Evolutionary conservation across 305 asterid genomes (phyloP).

Genomic region (Andrographis paniculata): DNA sequence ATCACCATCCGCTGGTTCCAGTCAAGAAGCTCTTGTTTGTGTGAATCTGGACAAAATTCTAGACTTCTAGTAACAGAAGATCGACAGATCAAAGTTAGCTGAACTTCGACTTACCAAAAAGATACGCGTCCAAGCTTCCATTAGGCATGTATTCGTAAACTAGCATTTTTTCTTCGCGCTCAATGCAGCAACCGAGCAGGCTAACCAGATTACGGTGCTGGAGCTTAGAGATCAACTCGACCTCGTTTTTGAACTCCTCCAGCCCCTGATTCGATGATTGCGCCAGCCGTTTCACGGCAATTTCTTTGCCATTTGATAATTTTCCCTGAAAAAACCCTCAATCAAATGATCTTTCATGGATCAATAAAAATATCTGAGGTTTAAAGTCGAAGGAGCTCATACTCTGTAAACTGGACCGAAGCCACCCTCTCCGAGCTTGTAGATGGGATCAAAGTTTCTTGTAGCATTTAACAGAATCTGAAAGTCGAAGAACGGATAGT

Average conservation of each 20-base stretch:
- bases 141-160: constrained; percentile 20
- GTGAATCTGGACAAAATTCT: constrained; percentile 18
- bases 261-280: constrained; percentile 16
- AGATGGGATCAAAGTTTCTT: too few species aligned
- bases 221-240: constrained; percentile 13
- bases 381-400: too few species aligned
- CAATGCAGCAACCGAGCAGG: constrained; percentile 17
- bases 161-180: constrained; percentile 17
- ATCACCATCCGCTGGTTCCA: constrained; percentile 17
- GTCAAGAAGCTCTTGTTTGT: constrained; percentile 8
- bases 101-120: constrained; percentile 8
- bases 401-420: not conserved
- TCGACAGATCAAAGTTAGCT: not conserved
- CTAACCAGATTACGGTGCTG: constrained; percentile 24
- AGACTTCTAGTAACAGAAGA: too few species aligned
- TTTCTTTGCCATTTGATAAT: constrained; percentile 14
- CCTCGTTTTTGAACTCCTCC: constrained; percentile 21
- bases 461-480: too few species aligned
- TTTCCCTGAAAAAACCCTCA: constrained; percentile 17
- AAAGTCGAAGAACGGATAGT: too few species aligned
- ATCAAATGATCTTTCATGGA: too few species aligned
- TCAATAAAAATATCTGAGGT: too few species aligned
- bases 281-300: constrained; percentile 24
- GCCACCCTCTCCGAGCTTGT: not conserved
- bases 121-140: constrained; percentile 17